Percentiles rank a stretch among this genome's conserved stretches.
Conservation (phyloP, 2,329 filamentous ascomycete genomes). For the Colletotrichum falcatum region DNA sequence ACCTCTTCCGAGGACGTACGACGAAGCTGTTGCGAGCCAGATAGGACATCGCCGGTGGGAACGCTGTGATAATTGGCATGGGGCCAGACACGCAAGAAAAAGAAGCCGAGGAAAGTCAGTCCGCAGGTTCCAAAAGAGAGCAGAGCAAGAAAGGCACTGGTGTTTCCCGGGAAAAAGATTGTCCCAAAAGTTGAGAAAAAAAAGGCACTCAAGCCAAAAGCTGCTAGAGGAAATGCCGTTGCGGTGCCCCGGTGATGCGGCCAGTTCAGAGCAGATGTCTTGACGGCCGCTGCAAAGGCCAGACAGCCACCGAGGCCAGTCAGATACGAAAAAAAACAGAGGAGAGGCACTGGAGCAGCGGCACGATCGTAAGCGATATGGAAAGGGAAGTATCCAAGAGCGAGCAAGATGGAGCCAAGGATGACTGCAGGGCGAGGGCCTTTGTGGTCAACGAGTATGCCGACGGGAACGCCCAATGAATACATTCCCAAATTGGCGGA, state of each 20-base stretch:
- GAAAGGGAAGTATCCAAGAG: constrained; percentile 86
- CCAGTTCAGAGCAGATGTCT: constrained; percentile 90
- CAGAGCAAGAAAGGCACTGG: constrained; percentile 82
- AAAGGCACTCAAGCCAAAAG: constrained; percentile 94
- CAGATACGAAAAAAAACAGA: constrained; percentile 88
- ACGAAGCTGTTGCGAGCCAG: constrained; percentile 51
- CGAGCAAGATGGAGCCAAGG: constrained; percentile 78
- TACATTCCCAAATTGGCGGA: constrained; percentile 95
- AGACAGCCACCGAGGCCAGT: constrained; percentile 91
- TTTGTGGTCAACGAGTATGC: constrained; percentile 85
- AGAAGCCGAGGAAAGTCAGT: constrained; percentile 81
- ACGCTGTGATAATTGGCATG: constrained; percentile 70
- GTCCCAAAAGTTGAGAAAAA: constrained; percentile 89
- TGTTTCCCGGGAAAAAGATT: constrained; percentile 84
- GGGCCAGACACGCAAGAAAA: constrained; percentile 84
- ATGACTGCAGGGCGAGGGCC: constrained; percentile 85
- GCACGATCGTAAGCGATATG: constrained; percentile 81
- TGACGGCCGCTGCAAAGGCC: constrained; percentile 90
- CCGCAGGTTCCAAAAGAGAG: constrained; percentile 83
- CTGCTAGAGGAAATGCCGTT: constrained; percentile 91
- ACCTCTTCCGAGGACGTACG: constrained; percentile 57
- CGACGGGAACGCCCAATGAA: constrained; percentile 86
- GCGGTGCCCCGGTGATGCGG: constrained; percentile 91
- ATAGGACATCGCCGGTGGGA: constrained; percentile 49
- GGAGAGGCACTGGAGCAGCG: constrained; percentile 64